Evolutionary conservation across 1,284 basidiomycete genomes (phyloP), one percentile per base, ranked within the genome.

Genomic region (Boletellus deceptivus): DNA sequence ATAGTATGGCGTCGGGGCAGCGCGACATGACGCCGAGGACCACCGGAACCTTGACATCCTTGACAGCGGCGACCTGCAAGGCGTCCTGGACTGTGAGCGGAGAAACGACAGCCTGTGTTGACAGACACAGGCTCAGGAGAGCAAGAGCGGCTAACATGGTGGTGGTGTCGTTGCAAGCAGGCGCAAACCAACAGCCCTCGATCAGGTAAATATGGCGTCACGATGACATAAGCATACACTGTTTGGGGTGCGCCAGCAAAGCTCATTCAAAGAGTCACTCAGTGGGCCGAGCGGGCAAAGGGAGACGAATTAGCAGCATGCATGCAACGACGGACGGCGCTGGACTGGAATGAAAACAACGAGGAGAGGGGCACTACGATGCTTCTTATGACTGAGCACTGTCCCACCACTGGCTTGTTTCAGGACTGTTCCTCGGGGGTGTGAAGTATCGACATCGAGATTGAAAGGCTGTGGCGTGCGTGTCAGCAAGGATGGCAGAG

Each of bases 361-460:
- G 64, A 64, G 66, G 66, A 54, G 46, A 53, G 48, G 55, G 48
- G 65, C 56, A 52, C 67, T 69, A 70, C 33, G 45, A 52, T 62
- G 57, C 53, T 68, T 68, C 67, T 54, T 55, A 66, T 65, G 62
- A 62, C 51, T 67, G 68, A n/a, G 70, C 71, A 43, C 68, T 62
- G 42, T 90, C 82, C 91, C 90, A 93, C 79, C 89, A 83, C 60
- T 73, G 75, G 46, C 78, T 76, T 4, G 79, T 78, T 54, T 87
- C 83, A 16, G 60, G 66, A 61, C 91, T 85, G 10, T 78, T 74
- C 48, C 70, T 58, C 39, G 88, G 82, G 3, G 89, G 89, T 43
- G 77, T 72, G 68, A 93, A 95, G 70, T 88, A 93, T 62, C 80
- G 84, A 74, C 92, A 95, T 43, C 90, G 82, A 29, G 84, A 79